Evolutionary conservation across 2,329 filamentous ascomycete genomes (phyloP).

Genomic region (Aphanocladium album): DNA sequence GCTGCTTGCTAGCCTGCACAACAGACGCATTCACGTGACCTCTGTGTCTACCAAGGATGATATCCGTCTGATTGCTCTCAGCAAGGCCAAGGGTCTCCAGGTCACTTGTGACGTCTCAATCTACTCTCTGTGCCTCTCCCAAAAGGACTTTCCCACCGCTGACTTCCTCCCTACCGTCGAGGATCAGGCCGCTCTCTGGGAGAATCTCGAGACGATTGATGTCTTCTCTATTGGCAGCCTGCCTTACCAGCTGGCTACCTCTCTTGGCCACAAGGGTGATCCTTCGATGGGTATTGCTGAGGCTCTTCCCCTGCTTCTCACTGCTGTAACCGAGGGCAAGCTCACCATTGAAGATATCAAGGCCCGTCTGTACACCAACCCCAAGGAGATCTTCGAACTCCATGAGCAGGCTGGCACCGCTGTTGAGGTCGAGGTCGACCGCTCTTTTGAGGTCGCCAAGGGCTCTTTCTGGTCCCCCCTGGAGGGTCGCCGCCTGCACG

Average conservation of each 20-base stretch:
- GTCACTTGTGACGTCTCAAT: conserved; percentile 81
- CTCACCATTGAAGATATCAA: conserved; percentile 71
- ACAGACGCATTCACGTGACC: conserved; percentile 72
- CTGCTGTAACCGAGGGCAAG: conserved; percentile 68
- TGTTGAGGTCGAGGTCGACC: conserved; percentile 71
- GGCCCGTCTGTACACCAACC: conserved; percentile 67
- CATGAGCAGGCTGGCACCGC: conserved; percentile 71
- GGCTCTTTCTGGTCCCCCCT: conserved; percentile 63
- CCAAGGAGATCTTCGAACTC: conserved; percentile 75
- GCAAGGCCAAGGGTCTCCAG: conserved; percentile 75
- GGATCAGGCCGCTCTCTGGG: conserved; percentile 71
- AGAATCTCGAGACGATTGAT: conserved; percentile 67
- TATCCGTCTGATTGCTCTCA: conserved; percentile 69
- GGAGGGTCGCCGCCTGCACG: conserved; percentile 61
- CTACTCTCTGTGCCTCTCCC: conserved; percentile 71
- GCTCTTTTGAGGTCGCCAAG: conserved; percentile 55
- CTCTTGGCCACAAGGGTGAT: conserved; percentile 47
- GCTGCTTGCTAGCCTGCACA: conserved; percentile 72
- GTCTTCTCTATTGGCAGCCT: conserved; percentile 75
- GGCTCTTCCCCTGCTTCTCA: conserved; percentile 68
- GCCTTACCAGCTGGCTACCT: conserved; percentile 67
- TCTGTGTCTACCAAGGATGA: conserved; percentile 76
- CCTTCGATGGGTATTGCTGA: conserved; percentile 66
- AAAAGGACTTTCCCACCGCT: conserved; percentile 64
- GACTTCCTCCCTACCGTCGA: conserved; percentile 59